Evolutionary conservation across 306 rosid species (phyloP).

Genomic region (Geum urbanum): DNA sequence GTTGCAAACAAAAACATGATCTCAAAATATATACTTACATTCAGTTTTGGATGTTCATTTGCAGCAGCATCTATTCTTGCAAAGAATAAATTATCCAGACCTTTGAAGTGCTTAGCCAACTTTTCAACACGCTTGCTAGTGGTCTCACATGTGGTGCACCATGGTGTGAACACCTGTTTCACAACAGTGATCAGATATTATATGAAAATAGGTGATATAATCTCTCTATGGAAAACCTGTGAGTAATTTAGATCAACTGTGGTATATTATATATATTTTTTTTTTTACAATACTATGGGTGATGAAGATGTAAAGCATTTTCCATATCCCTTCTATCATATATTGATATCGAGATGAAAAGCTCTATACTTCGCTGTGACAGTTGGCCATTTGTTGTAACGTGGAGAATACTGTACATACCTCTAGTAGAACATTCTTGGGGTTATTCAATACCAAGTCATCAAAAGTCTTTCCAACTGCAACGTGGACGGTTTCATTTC

Average conservation of each 20-base stretch:
- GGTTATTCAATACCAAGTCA: conserved; percentile 54
- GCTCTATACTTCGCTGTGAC: no score
- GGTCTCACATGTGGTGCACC: conserved; percentile 85
- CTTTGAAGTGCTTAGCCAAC: conserved; percentile 88
- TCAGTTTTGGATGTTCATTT: conserved; percentile 85
- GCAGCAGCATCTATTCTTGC: conserved; percentile 70
- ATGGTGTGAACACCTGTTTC: conserved; percentile 80
- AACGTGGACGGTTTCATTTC: conserved; percentile 49
- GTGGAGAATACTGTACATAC: conserved; percentile 38
- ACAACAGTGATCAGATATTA: neutral
- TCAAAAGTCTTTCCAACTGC: conserved; percentile 77
- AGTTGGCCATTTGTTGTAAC: no score
- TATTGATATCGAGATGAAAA: neutral
- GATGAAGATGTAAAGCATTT: neutral
- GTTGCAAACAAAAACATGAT: conserved; percentile 1
- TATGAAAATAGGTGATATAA: neutral
- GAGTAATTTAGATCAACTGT: neutral
- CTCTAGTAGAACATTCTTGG: conserved; percentile 76
- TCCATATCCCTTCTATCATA: neutral
- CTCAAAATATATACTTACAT: conserved; percentile 37
- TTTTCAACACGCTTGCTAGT: conserved; percentile 76
- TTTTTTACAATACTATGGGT: no score
- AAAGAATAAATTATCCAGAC: conserved; percentile 51
- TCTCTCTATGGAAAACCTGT: neutral
- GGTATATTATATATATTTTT: neutral